Conservation (phyloP, 1,139 yeast genomes). For the Lodderomyces orthopsilosis region DNA sequence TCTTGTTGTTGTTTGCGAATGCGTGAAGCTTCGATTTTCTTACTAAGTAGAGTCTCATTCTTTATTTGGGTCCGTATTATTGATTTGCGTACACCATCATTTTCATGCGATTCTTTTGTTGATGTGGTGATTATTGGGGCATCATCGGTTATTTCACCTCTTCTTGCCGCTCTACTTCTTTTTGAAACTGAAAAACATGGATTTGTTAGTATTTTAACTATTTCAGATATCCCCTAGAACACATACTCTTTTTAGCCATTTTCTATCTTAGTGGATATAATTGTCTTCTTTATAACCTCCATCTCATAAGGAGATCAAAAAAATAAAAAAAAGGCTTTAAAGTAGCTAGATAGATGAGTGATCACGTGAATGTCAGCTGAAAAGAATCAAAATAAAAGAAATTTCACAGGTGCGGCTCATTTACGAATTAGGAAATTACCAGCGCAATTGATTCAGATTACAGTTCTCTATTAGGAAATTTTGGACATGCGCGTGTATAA, state of each 20-base stretch:
- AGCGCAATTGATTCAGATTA: background rate
- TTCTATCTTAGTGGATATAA: background rate
- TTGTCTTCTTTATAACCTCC: background rate
- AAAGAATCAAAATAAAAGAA: background rate
- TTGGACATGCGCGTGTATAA: background rate
- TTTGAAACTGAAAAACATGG: constrained; percentile 45
- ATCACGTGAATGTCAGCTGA: background rate
- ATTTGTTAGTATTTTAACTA: background rate
- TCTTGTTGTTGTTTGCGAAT: constrained; percentile 21
- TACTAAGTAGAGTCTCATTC: constrained; percentile 59
- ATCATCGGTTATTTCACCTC: constrained; percentile 46
- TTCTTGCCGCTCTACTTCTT: constrained; percentile 75
- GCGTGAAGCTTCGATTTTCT: constrained; percentile 49
- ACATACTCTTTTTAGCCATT: constrained; percentile 3
- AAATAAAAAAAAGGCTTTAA: background rate
- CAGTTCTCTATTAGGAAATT: background rate
- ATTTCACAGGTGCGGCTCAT: no score
- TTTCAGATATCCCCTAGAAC: no score
- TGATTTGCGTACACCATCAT: constrained; percentile 57
- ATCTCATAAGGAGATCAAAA: background rate
- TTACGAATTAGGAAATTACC: background rate
- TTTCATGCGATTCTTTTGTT: constrained; percentile 29
- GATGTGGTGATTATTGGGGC: constrained; percentile 52
- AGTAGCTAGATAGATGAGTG: no score
- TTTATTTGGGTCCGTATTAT: constrained; percentile 67